phyloP scores from a whole-genome alignment of 805 yeast genomes.

The Ogataea angusta region DNA sequence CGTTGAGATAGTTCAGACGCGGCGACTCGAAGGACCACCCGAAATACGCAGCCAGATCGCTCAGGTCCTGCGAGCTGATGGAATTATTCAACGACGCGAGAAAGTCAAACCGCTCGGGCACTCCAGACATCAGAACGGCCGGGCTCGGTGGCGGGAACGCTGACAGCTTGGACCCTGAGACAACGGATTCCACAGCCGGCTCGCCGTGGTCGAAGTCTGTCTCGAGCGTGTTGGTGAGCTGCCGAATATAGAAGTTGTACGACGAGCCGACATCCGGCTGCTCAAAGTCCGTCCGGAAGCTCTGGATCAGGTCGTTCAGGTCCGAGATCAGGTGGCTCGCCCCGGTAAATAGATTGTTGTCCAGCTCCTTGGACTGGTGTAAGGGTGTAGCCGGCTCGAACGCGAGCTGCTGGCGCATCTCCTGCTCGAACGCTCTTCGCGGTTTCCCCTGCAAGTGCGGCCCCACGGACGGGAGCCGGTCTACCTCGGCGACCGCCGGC shows the following conservation, averaged over 20 bases:
- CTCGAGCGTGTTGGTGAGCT: constrained; percentile 5
- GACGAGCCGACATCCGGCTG: constrained; percentile 9
- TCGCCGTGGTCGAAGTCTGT: constrained; percentile 1
- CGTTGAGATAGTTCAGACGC: constrained; percentile 32
- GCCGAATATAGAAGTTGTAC: constrained; percentile 6
- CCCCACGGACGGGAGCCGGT: not conserved
- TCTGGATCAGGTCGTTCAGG: constrained; percentile 33
- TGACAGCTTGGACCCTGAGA: constrained; percentile 2
- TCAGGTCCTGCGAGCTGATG: constrained; percentile 24
- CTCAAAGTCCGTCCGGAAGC: constrained; percentile 26
- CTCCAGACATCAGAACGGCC: constrained; percentile 11
- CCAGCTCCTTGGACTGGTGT: constrained; percentile 25
- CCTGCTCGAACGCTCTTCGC: constrained; percentile 9
- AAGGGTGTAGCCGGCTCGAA: constrained; percentile 13
- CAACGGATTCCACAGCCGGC: not conserved
- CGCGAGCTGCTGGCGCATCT: constrained; percentile 14
- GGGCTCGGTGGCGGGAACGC: constrained; percentile 28
- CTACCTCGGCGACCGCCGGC: not conserved
- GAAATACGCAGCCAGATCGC: constrained; percentile 30
- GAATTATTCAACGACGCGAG: constrained; percentile 29
- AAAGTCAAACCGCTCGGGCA: constrained; percentile 26
- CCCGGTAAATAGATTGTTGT: constrained; percentile 32
- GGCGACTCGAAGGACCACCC: constrained; percentile 31
- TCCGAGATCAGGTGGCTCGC: constrained; percentile 36
- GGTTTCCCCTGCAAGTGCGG: not conserved